Evolutionary conservation across 257 asterid genomes (phyloP), one percentile per base, ranked within the genome.

Genomic region (Catharanthus roseus): DNA sequence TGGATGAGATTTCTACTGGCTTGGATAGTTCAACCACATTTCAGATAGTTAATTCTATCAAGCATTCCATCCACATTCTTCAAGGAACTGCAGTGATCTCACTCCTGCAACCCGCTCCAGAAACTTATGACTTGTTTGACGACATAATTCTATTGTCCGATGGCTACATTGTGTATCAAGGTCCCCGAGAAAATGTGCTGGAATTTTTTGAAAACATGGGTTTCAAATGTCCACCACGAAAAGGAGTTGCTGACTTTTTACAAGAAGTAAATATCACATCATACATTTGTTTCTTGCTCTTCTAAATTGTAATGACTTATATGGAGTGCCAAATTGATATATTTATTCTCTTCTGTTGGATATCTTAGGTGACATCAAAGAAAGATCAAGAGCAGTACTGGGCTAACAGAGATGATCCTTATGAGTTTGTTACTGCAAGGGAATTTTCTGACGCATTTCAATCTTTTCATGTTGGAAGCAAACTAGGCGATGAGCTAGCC

Each of bases 1-100:
- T 91, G 97, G 97, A 91, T 51, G 97, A 91, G 86, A 89, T 91
- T 74, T 91, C 97, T 10, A 91, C 96, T 10, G 97, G 97, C 57
- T 79, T 91, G 79, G 97, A 91, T 60, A 87, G 95, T 65, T 91
- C 97, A 21, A 91, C 96, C 8, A 91, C 96, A 21, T 89, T 79
- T 65, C 92, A 86, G 73, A 91, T 91, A 19, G 93, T 91, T 74
- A 88, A 91, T 71, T 83, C 95, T 1, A 79, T 91, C 54, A 80
- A 83, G 78, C 95, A 89, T 70, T 83, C 89, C 57, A 85, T 91
- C 75, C 95, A 91, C 79, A 80, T 91, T 65, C 73, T 85, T 5
- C 87, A 87, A 77, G 97, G 90, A 76, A 91, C 97, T 44, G 87
- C 89, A 55, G 65, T 91, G 54, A 84, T 91, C 65, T 89, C 97